These are phyloP conservation scores for Paradendryphiella salina DNA, from an alignment of 2,329 filamentous ascomycete species.

Conservation along the genomic window DNA sequence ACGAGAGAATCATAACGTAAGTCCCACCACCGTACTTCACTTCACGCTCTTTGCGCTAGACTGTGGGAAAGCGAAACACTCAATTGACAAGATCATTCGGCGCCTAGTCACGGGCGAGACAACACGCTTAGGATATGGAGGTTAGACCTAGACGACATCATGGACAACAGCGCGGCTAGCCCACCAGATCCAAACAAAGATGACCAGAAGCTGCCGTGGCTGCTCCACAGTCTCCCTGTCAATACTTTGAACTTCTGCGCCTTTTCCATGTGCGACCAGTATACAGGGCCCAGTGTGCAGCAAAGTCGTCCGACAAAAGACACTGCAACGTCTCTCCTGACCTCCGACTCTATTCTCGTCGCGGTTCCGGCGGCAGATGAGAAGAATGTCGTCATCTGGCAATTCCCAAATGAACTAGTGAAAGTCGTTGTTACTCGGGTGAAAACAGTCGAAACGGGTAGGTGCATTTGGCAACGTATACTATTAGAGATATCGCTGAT, in stretches of 20 bases:
- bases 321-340: conserved; percentile 9
- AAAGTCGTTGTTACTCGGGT: conserved; percentile 60
- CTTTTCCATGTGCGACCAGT: conserved; percentile 64
- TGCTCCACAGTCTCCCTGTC: conserved; percentile 80
- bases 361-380: conserved; percentile 68
- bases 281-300: not conserved
- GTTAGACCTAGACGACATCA: conserved; percentile 49
- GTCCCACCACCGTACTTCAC: conserved; percentile 40
- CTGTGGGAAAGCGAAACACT: no score
- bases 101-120: conserved; percentile 80
- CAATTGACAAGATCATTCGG: conserved; percentile 2
- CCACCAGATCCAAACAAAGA: conserved; percentile 65
- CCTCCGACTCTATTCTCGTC: conserved; percentile 58
- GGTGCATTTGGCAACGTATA: not conserved
- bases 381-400: conserved; percentile 74
- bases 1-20: conserved; percentile 81
- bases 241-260: conserved; percentile 96
- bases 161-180: conserved; percentile 64
- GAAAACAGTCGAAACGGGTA: conserved; percentile 51
- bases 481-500: conserved; percentile 47
- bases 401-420: conserved; percentile 74
- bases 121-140: conserved; percentile 84
- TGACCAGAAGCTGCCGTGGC: conserved; percentile 70
- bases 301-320: not conserved
- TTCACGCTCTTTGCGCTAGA: no score